Base-by-base conservation (phyloP, 352 stramenopile species). In the Phytophthora sansomeana region DNA sequence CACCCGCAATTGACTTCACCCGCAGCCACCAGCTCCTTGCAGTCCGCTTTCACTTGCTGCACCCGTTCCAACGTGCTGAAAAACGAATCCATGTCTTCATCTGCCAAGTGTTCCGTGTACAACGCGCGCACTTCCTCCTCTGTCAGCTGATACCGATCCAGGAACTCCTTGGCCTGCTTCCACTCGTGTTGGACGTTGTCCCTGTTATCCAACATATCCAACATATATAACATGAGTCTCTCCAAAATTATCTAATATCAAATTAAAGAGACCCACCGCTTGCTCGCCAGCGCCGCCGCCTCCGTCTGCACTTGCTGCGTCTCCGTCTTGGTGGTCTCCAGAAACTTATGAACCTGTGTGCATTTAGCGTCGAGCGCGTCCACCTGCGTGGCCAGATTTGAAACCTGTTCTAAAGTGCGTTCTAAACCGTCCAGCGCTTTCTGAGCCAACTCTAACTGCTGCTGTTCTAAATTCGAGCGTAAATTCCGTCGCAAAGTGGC, bases 41-140 rank as follows among this genome's bases (percentile, higher is more conserved):
- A 95, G 38, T 95, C 85, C 4, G 46, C 48, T 53, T 91, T 91
- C 17, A 96, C 79, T 46, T 89, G 77, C 60, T 89, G 75, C 28
- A 93, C 76, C 36, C 83, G 80, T 56, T 91, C 81, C 61, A 96
- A 77, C 7, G 81, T 82, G 10, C 59, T 63, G 54, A 95, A 91
- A 56, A 96, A 96, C 13, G 63, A 48, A 14, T 62, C 53, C 74
- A 89, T 87, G 26, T 85, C 73, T 24, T 83, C 72, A 26, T 88
- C 78, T 2, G 26, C 36, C 7, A 86, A 49, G 2, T 72, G 17
- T 7, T 75, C 72, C 3, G 60, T 55, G 56, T 84, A 85, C 39
- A 96, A 58, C 11, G 52, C 69, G 32, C 78, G 63, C 39, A 95
- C 77, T 58, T 97, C 87, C 13, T 86, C 72, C 16, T 92, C 73